Evolutionary conservation across 805 yeast genomes (phyloP).

Genomic region (Grigorovia yakushimaensis): DNA sequence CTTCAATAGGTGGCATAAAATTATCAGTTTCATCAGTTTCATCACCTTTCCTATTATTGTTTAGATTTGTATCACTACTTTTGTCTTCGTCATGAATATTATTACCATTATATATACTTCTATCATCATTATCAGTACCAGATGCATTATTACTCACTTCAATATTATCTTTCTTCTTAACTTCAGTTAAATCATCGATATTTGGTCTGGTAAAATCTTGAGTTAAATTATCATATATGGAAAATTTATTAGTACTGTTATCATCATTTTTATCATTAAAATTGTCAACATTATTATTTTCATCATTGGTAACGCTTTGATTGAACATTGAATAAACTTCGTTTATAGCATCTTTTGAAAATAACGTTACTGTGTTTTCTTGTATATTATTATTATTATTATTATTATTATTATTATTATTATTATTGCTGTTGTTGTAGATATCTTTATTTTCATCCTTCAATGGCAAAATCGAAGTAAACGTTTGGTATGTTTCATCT

Average conservation of each 20-base stretch:
- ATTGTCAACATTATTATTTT: neutral
- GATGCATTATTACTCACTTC: neutral
- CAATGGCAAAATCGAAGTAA: slow-evolving; percentile 37
- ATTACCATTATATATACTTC: neutral
- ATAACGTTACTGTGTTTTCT: slow-evolving; percentile 58
- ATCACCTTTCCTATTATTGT: no score
- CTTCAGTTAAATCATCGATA: slow-evolving; percentile 32
- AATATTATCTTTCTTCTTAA: slow-evolving; percentile 8
- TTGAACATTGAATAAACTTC: slow-evolving; percentile 74
- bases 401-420: slow-evolving; percentile 22
- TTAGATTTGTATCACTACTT: neutral
- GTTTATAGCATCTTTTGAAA: slow-evolving; percentile 62
- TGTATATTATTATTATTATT: slow-evolving; percentile 20
- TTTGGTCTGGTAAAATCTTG: slow-evolving; percentile 29
- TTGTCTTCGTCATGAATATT: neutral
- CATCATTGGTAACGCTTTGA: slow-evolving; percentile 25
- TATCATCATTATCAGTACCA: neutral
- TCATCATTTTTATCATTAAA: slow-evolving; percentile 12
- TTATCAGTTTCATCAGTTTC: slow-evolving; percentile 5
- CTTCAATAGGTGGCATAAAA: slow-evolving; percentile 25
- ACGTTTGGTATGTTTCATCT: slow-evolving; percentile 11
- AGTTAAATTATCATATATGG: slow-evolving; percentile 26
- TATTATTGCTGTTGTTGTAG: slow-evolving; percentile 1
- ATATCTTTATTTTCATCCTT: slow-evolving; percentile 26
- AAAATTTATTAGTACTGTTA: slow-evolving; percentile 20